Conservation (phyloP, 2,329 filamentous ascomycete species). For the Phoma sp. region DNA sequence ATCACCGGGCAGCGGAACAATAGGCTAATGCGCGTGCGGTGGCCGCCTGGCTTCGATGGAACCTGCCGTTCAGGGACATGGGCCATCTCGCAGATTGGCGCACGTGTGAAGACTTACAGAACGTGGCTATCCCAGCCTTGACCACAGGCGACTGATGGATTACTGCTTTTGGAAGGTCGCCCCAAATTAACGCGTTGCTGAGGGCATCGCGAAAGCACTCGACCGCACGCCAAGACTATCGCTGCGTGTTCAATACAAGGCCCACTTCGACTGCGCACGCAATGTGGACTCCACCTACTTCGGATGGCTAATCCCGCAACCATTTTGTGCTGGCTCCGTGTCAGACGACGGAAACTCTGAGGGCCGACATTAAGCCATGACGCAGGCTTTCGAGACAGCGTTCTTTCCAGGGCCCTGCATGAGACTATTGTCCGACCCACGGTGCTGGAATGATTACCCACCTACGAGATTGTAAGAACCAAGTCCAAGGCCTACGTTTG, state of each 20-base stretch:
- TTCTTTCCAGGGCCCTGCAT: conserved; percentile 11
- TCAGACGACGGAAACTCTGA: conserved; percentile 15
- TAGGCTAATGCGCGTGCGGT: conserved; percentile 18
- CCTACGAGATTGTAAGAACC: not conserved
- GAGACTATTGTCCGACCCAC: conserved; percentile 17
- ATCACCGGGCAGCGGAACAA: conserved; percentile 17
- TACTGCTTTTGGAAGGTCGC: conserved; percentile 14
- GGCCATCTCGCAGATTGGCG: conserved; percentile 8
- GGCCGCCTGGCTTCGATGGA: conserved; percentile 18
- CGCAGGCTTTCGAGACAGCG: conserved; percentile 1
- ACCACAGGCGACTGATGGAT: conserved; percentile 3
- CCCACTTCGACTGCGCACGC: conserved; percentile 9
- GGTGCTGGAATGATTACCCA: conserved; percentile 8
- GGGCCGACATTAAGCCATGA: conserved; percentile 6
- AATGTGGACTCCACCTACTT: conserved; percentile 2
- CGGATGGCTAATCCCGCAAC: conserved; percentile 5
- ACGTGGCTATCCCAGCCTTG: conserved; percentile 4
- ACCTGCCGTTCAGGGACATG: conserved; percentile 20
- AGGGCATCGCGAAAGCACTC: conserved; percentile 4
- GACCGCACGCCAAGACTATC: conserved; percentile 12
- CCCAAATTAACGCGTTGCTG: not conserved
- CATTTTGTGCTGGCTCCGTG: not conserved
- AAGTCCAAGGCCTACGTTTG: not conserved
- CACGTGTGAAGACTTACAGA: conserved; percentile 10
- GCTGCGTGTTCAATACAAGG: conserved; percentile 3